phyloP scores from a whole-genome alignment of 2,329 filamentous ascomycete genomes.

The Davidsoniella virescens region DNA sequence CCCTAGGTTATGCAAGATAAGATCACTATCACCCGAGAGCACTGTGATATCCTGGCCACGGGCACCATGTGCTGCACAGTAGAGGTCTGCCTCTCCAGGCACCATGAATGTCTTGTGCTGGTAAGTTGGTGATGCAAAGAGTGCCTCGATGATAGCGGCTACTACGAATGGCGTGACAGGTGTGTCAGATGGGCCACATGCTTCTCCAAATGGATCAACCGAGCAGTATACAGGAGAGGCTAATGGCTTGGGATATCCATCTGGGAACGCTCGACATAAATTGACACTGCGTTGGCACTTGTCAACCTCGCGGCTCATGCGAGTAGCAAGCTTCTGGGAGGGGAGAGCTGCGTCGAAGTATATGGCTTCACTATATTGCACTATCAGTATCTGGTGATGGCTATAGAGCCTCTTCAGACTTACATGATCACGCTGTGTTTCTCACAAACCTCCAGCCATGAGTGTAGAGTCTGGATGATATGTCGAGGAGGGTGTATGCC shows the following conservation, averaged over 20 bases:
- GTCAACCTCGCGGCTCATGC: conserved; percentile 33
- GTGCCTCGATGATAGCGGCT: conserved; percentile 55
- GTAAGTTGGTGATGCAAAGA: conserved; percentile 32
- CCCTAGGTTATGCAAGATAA: conserved; percentile 59
- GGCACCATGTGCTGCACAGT: conserved; percentile 49
- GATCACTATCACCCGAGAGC: conserved; percentile 75
- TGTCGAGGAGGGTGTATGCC: no score
- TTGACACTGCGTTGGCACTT: conserved; percentile 7
- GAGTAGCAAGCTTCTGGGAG: conserved; percentile 41
- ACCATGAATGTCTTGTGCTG: conserved; percentile 38
- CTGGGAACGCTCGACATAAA: conserved; percentile 17
- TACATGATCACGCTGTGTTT: conserved; percentile 45
- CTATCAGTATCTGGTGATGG: not conserved
- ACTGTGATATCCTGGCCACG: conserved; percentile 37
- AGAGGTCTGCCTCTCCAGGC: conserved; percentile 71
- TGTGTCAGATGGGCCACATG: conserved; percentile 19
- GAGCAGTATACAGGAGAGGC: conserved; percentile 3
- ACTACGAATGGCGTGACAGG: conserved; percentile 44
- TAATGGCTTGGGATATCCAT: conserved; percentile 5
- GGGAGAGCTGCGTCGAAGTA: conserved; percentile 82
- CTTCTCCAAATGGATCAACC: conserved; percentile 18
- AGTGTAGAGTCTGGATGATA: conserved; percentile 38
- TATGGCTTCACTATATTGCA: conserved; percentile 40
- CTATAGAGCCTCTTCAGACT: conserved; percentile 12
- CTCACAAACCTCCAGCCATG: conserved; percentile 46